Evolutionary conservation across 768 basidiomycete genomes (phyloP).

Genomic region (Infundibulicybe gibba): DNA sequence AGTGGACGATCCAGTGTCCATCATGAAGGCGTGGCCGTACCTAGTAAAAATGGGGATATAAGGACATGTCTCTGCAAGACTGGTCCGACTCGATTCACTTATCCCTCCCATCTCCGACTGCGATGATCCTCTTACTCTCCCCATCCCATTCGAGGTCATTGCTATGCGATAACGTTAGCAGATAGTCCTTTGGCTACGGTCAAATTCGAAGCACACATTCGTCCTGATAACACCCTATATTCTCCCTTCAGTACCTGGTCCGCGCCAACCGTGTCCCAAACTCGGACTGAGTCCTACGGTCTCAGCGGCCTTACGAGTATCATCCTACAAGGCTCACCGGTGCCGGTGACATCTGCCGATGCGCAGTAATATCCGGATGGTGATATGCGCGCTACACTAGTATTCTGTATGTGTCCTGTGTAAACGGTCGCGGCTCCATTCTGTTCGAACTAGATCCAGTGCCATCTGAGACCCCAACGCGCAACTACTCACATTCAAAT

Average conservation of each 20-base stretch:
- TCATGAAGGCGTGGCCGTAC: conserved; percentile 80
- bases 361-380: conserved; percentile 96
- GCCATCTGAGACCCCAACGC: background rate
- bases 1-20: conserved; percentile 78
- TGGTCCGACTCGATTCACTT: conserved; percentile 44
- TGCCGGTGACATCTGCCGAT: conserved; percentile 80
- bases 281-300: conserved; percentile 49
- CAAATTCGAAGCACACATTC: conserved; percentile 48
- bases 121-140: conserved; percentile 94
- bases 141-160: conserved; percentile 97
- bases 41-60: conserved; percentile 29
- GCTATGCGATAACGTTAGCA: conserved; percentile 30
- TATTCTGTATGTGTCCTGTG: conserved; percentile 76
- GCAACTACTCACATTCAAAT: conserved; percentile 59
- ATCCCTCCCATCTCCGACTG: conserved; percentile 89
- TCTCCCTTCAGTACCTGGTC: conserved; percentile 83
- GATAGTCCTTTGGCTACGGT: background rate
- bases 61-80: too few relatives aligned
- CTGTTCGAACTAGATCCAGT: conserved; percentile 4
- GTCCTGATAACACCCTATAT: conserved; percentile 70
- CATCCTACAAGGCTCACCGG: conserved; percentile 44
- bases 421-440: conserved; percentile 65
- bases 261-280: conserved; percentile 92
- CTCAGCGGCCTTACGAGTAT: background rate
- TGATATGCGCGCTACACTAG: conserved; percentile 88